Evolutionary conservation across 768 basidiomycete species (phyloP), one percentile per base, ranked within the genome.

Genomic region (Russula ochroleuca): DNA sequence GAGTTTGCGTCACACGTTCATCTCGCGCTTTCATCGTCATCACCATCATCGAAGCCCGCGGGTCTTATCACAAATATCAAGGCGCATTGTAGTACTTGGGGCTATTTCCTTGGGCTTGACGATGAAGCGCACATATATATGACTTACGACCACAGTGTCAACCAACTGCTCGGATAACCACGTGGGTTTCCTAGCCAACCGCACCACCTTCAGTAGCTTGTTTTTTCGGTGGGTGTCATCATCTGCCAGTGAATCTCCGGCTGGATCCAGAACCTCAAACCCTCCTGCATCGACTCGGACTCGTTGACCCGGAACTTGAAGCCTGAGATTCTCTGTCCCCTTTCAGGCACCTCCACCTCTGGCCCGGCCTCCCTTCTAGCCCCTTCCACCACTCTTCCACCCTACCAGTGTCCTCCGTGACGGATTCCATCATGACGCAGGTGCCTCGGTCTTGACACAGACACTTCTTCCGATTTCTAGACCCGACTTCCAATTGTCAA

Each of bases 161-260:
- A 56, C 35, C 35, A 13, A 21, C 23, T 31, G 15, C 28, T 63
- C 58, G 51, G 50, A 53, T 52, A 45, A 21, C 28, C 47, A 23
- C 43, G 14, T 40, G 9, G 47, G 52, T 64, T 41, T 53, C 63
- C 63, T 35, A n/a, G 63, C 47, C 57, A 40, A 59, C 63, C 37
- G 45, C 25, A n/a, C 45, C 43, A 35, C 35, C 33, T 31, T 4
- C 38, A 23, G 25, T 13, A 33, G 1, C 45, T 47, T 47, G 45
- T 47, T 47, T 47, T 38, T 47, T 47, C 21, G 45, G 21, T 23
- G 45, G 21, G 3, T 23, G 21, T 10, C 10, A 11, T 21, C 45
- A 47, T 47, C 45, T 47, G 45, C 21, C 11, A 47, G 45, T 21
- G n/a, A 59, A 37, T 35, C 41, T 43, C 38, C 51, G 33, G 28